Conservation (phyloP, 2,329 filamentous ascomycete genomes). For the Arthroderma uncinatum region DNA sequence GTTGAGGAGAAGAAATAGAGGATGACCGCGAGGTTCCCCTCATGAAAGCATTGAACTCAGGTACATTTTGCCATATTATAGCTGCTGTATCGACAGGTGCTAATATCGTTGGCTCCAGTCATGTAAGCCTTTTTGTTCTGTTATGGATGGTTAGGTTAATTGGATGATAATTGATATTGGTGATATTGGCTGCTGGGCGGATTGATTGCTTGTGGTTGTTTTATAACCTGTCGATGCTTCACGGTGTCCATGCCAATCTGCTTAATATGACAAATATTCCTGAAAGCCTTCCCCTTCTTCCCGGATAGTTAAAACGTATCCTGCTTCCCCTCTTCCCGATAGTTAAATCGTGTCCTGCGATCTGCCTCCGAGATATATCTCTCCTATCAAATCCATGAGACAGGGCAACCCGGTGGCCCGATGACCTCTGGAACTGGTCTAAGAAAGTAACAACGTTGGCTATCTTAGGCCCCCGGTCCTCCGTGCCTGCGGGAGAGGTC, state of each 20-base stretch:
- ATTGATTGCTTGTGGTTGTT: background rate
- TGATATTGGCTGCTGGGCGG: background rate
- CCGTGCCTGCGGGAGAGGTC: background rate
- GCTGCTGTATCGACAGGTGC: background rate
- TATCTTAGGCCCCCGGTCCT: background rate
- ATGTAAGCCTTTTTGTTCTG: background rate
- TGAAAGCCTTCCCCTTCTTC: background rate
- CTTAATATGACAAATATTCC: background rate
- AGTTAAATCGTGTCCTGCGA: no score
- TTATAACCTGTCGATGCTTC: background rate
- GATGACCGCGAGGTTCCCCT: background rate
- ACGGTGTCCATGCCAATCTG: background rate
- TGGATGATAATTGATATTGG: background rate
- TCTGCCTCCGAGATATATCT: background rate
- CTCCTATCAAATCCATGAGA: no score
- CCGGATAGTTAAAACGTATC: no score
- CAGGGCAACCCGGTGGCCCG: background rate
- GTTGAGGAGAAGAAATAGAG: background rate
- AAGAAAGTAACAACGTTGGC: background rate
- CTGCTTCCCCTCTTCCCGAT: no score
- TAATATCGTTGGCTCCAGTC: background rate
- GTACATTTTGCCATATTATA: background rate
- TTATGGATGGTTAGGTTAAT: background rate
- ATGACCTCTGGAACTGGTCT: background rate
- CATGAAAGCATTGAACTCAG: background rate